Evolutionary conservation across 2,329 filamentous ascomycete genomes (phyloP).

Genomic region (Fusarium pseudocircinatum): DNA sequence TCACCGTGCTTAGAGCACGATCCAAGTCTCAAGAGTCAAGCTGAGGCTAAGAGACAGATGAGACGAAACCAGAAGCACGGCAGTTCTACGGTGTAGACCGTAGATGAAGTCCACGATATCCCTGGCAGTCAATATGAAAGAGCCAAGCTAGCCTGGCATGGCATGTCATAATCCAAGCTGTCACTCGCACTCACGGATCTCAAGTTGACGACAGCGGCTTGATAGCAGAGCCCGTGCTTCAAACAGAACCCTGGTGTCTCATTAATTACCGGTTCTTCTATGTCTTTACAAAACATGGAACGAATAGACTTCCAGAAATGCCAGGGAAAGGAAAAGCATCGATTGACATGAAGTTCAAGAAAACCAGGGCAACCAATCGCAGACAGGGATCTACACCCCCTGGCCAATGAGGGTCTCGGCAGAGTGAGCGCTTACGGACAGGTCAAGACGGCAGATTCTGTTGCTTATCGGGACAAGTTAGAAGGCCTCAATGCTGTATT

Average conservation of each 20-base stretch:
- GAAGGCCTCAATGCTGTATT: slow-evolving; percentile 24
- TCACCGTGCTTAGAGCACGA: slow-evolving; percentile 6
- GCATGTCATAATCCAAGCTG: slow-evolving; percentile 6
- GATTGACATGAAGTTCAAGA: slow-evolving; percentile 13
- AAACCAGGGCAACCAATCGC: slow-evolving; percentile 42
- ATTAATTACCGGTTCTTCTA: slow-evolving; percentile 1
- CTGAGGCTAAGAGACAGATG: not conserved
- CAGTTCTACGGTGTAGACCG: not conserved
- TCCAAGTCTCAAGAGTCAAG: slow-evolving; percentile 1
- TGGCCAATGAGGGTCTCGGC: slow-evolving; percentile 32
- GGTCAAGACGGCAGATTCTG: not conserved
- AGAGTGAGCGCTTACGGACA: slow-evolving; percentile 8
- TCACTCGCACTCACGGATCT: slow-evolving; percentile 5
- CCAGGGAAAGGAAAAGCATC: not conserved
- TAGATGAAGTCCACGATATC: not conserved
- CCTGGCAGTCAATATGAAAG: not conserved
- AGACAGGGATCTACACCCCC: not conserved
- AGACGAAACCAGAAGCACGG: not conserved
- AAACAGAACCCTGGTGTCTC: not conserved
- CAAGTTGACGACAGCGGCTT: slow-evolving; percentile 18
- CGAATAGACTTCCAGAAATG: slow-evolving; percentile 13
- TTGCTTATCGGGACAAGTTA: slow-evolving; percentile 5
- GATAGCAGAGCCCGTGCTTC: slow-evolving; percentile 3
- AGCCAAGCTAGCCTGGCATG: not conserved
- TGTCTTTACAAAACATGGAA: not conserved